Percentiles rank a stretch among this genome's conserved stretches.
Evolutionary conservation across 768 basidiomycete genomes (phyloP).

Genomic region (Termitomyces sp.): DNA sequence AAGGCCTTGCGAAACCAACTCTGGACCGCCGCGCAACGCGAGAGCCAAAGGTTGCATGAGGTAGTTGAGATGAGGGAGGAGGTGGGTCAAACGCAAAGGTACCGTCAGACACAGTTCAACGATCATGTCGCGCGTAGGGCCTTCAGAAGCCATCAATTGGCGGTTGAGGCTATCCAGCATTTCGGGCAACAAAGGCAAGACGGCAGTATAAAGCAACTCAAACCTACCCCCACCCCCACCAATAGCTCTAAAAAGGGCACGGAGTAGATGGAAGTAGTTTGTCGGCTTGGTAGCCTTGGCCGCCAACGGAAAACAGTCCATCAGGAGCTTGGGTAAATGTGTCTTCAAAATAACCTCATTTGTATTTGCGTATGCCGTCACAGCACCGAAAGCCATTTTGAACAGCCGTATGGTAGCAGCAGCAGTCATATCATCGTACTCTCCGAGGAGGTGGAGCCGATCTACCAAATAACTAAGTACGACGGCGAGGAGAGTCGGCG

Average conservation of each 20-base stretch:
- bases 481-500: conserved; percentile 82
- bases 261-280: conserved; percentile 88
- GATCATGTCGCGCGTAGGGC: conserved; percentile 83
- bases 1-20: conserved; percentile 91
- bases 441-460: conserved; percentile 76
- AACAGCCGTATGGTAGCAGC: conserved; percentile 85
- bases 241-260: conserved; percentile 89
- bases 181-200: conserved; percentile 91
- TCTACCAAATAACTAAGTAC: conserved; percentile 83
- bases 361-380: conserved; percentile 58
- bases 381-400: conserved; percentile 93
- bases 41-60: conserved; percentile 95
- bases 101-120: conserved; percentile 97
- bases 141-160: conserved; percentile 80
- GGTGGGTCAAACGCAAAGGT: conserved; percentile 89
- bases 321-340: conserved; percentile 87
- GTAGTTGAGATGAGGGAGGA: conserved; percentile 91
- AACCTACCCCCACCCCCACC: conserved; percentile 90
- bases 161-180: conserved; percentile 94
- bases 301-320: conserved; percentile 94
- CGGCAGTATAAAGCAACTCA: conserved; percentile 92
- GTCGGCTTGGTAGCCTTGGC: conserved; percentile 87
- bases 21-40: conserved; percentile 80
- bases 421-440: conserved; percentile 76
- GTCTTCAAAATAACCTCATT: conserved; percentile 95